These are phyloP conservation scores for Colletotrichum chrysophilum DNA, from an alignment of 2,329 filamentous ascomycete species.

Conservation along the genomic window DNA sequence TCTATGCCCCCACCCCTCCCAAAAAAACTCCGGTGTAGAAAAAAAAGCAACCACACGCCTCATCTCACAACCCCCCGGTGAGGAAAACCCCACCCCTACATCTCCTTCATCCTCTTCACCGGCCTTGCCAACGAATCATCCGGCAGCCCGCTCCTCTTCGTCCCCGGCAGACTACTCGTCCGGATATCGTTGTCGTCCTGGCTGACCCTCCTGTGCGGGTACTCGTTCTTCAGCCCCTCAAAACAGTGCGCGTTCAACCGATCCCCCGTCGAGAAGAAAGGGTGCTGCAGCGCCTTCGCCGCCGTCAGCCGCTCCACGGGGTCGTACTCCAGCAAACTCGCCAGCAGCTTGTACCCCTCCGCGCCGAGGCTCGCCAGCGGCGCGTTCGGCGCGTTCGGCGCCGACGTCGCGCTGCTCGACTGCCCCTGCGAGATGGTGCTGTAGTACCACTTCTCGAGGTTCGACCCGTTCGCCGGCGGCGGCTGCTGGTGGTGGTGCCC, in stretches of 20 bases:
- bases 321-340: slow-evolving; percentile 89
- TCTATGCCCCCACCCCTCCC: background rate
- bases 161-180: slow-evolving; percentile 87
- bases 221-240: slow-evolving; percentile 85
- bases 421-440: slow-evolving; percentile 67
- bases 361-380: slow-evolving; percentile 67
- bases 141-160: slow-evolving; percentile 84
- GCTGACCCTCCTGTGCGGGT: slow-evolving; percentile 88
- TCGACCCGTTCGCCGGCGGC: slow-evolving; percentile 39
- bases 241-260: slow-evolving; percentile 85
- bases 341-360: slow-evolving; percentile 83
- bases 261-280: slow-evolving; percentile 82
- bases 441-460: slow-evolving; percentile 83
- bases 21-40: background rate
- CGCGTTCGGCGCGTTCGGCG: slow-evolving; percentile 34
- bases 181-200: slow-evolving; percentile 96
- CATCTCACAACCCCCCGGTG: background rate
- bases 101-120: slow-evolving; percentile 66
- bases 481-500: slow-evolving; percentile 43
- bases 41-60: background rate
- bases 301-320: slow-evolving; percentile 88
- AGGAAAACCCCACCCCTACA: background rate
- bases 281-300: slow-evolving; percentile 84
- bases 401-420: slow-evolving; percentile 52
- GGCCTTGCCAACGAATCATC: slow-evolving; percentile 77